phyloP scores from a whole-genome alignment of 441 rosid genomes.

The Bruguiera hainesii region DNA sequence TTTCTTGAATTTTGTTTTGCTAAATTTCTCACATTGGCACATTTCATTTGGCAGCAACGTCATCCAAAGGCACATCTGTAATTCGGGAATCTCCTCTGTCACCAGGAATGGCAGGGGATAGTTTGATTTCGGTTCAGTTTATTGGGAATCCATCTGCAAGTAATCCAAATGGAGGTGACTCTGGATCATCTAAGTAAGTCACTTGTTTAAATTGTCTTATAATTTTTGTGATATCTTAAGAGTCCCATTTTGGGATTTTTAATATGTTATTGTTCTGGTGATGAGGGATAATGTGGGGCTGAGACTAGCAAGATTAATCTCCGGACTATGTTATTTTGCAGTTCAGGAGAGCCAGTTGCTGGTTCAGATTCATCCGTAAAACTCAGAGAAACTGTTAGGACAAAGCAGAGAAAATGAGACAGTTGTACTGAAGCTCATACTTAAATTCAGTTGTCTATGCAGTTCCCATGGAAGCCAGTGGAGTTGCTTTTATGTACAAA shows the following conservation, averaged over 20 bases:
- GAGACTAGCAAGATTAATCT: not conserved
- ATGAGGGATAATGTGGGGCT: not conserved
- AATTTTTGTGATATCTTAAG: constrained; percentile 2
- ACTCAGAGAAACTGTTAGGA: constrained; percentile 28
- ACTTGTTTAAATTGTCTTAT: not conserved
- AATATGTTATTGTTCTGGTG: not conserved
- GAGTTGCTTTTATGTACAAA: constrained; percentile 14
- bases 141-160: constrained; percentile 45
- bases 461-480: constrained; percentile 16
- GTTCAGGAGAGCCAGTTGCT: constrained; percentile 45
- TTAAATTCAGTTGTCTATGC: constrained; percentile 4
- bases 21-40: not conserved
- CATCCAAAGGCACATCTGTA: constrained; percentile 35
- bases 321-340: constrained; percentile 20
- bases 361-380: constrained; percentile 40
- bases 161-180: constrained; percentile 27
- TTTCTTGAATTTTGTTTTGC: not conserved
- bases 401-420: constrained; percentile 15
- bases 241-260: not conserved
- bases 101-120: constrained; percentile 31
- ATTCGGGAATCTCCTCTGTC: constrained; percentile 45
- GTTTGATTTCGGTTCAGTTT: constrained; percentile 54
- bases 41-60: constrained; percentile 47
- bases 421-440: not conserved
- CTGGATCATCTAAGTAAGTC: constrained; percentile 45